Conservation (phyloP, 305 asterid species). For the Rubia tinctorum region DNA sequence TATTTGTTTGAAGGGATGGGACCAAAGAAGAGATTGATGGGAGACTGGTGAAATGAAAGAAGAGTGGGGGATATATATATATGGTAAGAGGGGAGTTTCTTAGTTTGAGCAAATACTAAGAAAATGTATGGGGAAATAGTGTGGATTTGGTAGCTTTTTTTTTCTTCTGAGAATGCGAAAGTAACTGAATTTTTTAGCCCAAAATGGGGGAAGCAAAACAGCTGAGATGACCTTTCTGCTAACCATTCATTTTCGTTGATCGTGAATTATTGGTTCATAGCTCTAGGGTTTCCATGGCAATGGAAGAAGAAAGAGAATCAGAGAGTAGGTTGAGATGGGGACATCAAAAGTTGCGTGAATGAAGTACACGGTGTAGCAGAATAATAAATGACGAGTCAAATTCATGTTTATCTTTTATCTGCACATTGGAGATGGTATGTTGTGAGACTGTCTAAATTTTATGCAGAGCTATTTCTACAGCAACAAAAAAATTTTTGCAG, state of each 20-base stretch:
- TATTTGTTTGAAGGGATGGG: conserved; percentile 28
- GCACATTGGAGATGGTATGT: neutral
- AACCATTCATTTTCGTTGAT: neutral
- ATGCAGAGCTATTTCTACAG: no score
- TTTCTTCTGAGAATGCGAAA: conserved; percentile 20
- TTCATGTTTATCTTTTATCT: neutral
- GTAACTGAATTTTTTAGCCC: conserved; percentile 22
- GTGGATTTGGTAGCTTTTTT: conserved; percentile 27
- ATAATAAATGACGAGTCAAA: neutral
- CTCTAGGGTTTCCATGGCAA: neutral
- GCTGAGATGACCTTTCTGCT: conserved; percentile 13
- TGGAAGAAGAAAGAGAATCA: conserved; percentile 15
- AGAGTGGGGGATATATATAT: neutral
- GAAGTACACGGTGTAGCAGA: neutral
- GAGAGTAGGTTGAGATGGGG: conserved; percentile 48
- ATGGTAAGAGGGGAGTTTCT: conserved; percentile 5
- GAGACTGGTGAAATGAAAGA: conserved; percentile 8
- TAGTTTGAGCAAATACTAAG: conserved; percentile 24
- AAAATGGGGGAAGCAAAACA: conserved; percentile 31
- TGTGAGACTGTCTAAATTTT: no score
- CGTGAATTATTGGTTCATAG: neutral
- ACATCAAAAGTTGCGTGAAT: conserved; percentile 32
- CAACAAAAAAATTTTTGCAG: no score
- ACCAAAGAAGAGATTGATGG: neutral
- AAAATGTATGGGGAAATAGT: conserved; percentile 13